Conservation (phyloP, 495 filamentous ascomycete species). For the Annulohypoxylon maeteangense region DNA sequence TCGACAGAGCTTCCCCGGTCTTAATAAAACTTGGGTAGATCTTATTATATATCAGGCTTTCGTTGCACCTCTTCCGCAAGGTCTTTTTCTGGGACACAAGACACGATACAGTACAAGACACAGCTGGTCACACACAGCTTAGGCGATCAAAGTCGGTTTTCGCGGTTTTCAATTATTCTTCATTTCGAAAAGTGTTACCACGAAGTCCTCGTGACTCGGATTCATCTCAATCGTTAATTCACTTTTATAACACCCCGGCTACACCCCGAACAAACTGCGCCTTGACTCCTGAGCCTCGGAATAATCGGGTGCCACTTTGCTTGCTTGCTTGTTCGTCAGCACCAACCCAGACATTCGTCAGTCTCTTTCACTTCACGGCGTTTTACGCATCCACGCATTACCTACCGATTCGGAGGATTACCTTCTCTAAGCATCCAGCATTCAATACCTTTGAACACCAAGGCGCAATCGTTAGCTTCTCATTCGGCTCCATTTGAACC, state of each 20-base stretch:
- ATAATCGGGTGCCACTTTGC: constrained; percentile 34
- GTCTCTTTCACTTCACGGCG: constrained; percentile 30
- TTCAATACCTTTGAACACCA: constrained; percentile 2
- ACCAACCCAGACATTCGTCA: constrained; percentile 37
- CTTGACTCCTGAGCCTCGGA: constrained; percentile 41
- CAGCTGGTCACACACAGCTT: constrained; percentile 38
- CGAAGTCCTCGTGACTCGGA: constrained; percentile 32
- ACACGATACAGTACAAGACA: constrained; percentile 38
- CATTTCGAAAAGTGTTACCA: constrained; percentile 32
- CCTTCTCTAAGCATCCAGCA: constrained; percentile 8
- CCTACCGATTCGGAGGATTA: constrained; percentile 32
- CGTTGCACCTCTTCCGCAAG: constrained; percentile 19
- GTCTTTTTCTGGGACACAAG: constrained; percentile 30
- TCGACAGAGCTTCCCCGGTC: constrained; percentile 40
- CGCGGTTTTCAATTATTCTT: constrained; percentile 23
- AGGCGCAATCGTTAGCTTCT: constrained; percentile 33
- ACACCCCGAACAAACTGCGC: constrained; percentile 33
- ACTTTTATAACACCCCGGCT: constrained; percentile 28
- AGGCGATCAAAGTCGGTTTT: constrained; percentile 29
- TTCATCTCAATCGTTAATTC: constrained; percentile 11
- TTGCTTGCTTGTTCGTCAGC: constrained; percentile 33
- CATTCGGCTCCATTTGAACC: constrained; percentile 17
- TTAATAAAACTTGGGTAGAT: constrained; percentile 44
- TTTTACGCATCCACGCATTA: constrained; percentile 35
- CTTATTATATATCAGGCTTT: constrained; percentile 43